These are phyloP conservation scores for Moesziomyces sp. DNA, from an alignment of 1,284 basidiomycete genomes.

Conservation along the genomic window DNA sequence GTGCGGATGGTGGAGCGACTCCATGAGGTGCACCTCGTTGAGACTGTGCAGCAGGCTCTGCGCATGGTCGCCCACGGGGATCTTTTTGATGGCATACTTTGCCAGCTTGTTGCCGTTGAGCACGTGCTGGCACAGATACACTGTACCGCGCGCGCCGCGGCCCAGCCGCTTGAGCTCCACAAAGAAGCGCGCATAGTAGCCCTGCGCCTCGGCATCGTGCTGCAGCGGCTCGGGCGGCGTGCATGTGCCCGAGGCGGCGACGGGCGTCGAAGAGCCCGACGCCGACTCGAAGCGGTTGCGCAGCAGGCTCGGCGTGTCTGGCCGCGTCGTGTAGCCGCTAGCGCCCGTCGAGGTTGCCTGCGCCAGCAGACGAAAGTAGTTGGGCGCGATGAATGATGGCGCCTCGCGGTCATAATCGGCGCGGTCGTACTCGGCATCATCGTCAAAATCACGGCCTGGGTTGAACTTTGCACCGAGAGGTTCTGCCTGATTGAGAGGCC, in stretches of 20 bases:
- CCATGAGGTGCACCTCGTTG: conserved; percentile 79
- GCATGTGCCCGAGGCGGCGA: conserved; percentile 4
- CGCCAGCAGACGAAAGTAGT: conserved; percentile 59
- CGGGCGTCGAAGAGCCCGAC: conserved; percentile 29
- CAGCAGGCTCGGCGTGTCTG: conserved; percentile 5
- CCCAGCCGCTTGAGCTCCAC: conserved; percentile 85
- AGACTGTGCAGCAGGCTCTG: conserved; percentile 51
- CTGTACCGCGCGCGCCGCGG: conserved; percentile 90
- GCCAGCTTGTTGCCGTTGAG: conserved; percentile 82
- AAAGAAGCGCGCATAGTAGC: conserved; percentile 79
- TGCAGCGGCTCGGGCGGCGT: conserved; percentile 30
- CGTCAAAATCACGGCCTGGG: not conserved
- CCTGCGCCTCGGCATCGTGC: conserved; percentile 65
- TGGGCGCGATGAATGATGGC: conserved; percentile 41
- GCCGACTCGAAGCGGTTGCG: conserved; percentile 28
- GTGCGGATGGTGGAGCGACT: conserved; percentile 87
- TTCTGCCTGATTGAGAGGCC: conserved; percentile 8
- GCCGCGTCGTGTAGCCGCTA: conserved; percentile 2
- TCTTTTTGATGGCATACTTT: conserved; percentile 85
- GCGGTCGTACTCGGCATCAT: not conserved
- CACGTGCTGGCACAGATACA: conserved; percentile 85
- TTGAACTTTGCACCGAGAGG: not conserved
- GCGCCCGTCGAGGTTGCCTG: conserved; percentile 23
- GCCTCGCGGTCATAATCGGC: conserved; percentile 14
- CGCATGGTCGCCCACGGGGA: conserved; percentile 80